Conservation (phyloP, 768 basidiomycete genomes). For the Tulasnella sp. region DNA sequence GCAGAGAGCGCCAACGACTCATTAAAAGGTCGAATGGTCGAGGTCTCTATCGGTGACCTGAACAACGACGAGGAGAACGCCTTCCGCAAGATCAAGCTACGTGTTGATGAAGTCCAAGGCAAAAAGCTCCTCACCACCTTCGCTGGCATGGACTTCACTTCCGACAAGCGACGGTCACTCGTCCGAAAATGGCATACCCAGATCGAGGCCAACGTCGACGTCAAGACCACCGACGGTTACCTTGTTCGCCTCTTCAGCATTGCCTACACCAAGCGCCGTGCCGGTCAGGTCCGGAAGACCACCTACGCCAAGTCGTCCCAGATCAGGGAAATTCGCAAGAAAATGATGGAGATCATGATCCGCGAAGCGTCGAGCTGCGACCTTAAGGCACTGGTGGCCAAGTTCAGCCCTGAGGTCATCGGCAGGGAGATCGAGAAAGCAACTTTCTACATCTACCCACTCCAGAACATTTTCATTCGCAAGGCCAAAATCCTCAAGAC, state of each 20-base stretch:
- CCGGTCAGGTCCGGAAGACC: slow-evolving; percentile 95
- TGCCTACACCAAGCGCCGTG: slow-evolving; percentile 97
- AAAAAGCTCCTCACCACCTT: slow-evolving; percentile 99
- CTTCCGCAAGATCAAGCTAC: slow-evolving; percentile 99
- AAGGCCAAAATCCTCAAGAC: slow-evolving; percentile 99
- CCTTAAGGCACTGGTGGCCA: slow-evolving; percentile 96
- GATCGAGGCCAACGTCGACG: slow-evolving; percentile 97
- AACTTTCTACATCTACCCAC: slow-evolving; percentile 90
- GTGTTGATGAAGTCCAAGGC: slow-evolving; percentile 93
- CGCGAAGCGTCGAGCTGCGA: slow-evolving; percentile 93
- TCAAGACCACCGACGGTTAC: slow-evolving; percentile 99
- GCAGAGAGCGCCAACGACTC: slow-evolving; percentile 98
- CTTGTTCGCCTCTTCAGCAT: slow-evolving; percentile 98
- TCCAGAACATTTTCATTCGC: slow-evolving; percentile 98
- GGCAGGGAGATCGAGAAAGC: slow-evolving; percentile 99
- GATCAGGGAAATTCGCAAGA: slow-evolving; percentile 95
- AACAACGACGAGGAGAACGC: slow-evolving; percentile 99
- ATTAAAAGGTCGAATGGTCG: slow-evolving; percentile 92
- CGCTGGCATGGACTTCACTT: slow-evolving; percentile 99
- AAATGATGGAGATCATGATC: slow-evolving; percentile 99
- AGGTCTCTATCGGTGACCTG: slow-evolving; percentile 93
- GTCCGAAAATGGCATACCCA: slow-evolving; percentile 99
- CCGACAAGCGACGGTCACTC: slow-evolving; percentile 98
- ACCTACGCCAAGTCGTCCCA: slow-evolving; percentile 96
- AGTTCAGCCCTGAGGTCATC: slow-evolving; percentile 98